Evolutionary conservation across 768 basidiomycete species (phyloP), one percentile per base, ranked within the genome.

Genomic region (Hypsizygus marmoreus): DNA sequence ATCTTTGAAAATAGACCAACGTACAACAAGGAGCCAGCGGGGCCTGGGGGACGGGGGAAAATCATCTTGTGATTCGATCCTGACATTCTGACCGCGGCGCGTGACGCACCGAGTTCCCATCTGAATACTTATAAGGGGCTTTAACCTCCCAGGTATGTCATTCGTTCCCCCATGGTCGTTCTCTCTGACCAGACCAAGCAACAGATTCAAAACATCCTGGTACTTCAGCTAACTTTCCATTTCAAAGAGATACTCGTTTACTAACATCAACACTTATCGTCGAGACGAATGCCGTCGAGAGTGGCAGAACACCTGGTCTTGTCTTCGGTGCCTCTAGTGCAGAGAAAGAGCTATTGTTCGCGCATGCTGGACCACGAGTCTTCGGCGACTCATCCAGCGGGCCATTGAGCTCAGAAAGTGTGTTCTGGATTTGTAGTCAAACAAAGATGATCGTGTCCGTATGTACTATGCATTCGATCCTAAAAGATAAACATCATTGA

Each of bases 351-450:
- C 40, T 65, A 2, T 59, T 57, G 31, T 64, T 64, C 35, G 58
- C 56, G 1, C 45, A 44, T 31, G 57, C 55, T 19, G 65, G 68
- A 8, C 43, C 40, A 14, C 39, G 55, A 12, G 38, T 57, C 25
- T 37, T 57, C n/a, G 53, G 55, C 29, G 64, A 70, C 35, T 54
- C 61, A n/a, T 48, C 59, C 1, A 57, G 58, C 31, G 60, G 50
- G 3, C 34, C 32, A 4, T 47, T 69, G 10, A 51, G 53, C 16
- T 51, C 53, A 16, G 60, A 67, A 39, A 58, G 56, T 14, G 46
- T 68, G 23, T 64, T 66, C 44, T 69, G 68, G 68, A 53, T 71
- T n/a, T 70, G 68, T 51, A 71, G 70, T 43, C 60, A 63, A 53
- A 68, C 67, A 1, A 70, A 71, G 44, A 45, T 70, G 23, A 43